Base-by-base conservation (phyloP, 331 rosid species). In the Erythrophleum ivorense region DNA sequence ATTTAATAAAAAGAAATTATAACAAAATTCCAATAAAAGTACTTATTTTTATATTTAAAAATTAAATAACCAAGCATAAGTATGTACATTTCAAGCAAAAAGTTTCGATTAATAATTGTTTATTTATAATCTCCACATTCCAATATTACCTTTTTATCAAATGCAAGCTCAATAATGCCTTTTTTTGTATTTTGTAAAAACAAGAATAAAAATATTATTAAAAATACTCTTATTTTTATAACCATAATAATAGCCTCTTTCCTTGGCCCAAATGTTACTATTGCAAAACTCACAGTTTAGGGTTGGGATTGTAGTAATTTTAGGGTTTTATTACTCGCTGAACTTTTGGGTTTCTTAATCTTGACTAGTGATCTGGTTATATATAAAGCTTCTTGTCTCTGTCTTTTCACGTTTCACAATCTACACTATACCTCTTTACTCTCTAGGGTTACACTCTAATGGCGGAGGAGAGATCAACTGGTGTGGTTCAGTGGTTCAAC, bases 401-500 rank as follows among this genome's bases (percentile, higher is more conserved):
- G 38, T 13, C 1, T 4, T 2, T n/a, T 0, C 5, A 11, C 49
- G 63, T 45, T 2, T 11, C 58, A n/a, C 46, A 45, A n/a, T 67
- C 52, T 9, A 40, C 46, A 8, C n/a, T 2, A 4, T 18, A 11
- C 50, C 72, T 45, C 53, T 50, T 1, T 75, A 15, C n/a, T 45
- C 0, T 77, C 58, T 58, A 53, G 60, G 83, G 73, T 38, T 55
- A 21, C n/a, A 78, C 16, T 76, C 36, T 66, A 45, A 91, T 91
- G 96, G 88, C 91, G 57, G 96, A 86, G 69, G 88, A 86, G 86
- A 86, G 92, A 66, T 85, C 87, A 19, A 88, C 90, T 6, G 96
- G 96, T 21, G 87, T 81, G 62, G 96, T 91, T 19, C 87, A 83
- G 71, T 89, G 96, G 93, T 91, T 91, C 87, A 86, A 65, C 71